These are phyloP conservation scores for Corchorus capsularis DNA, from an alignment of 345 rosid genomes.

Conservation along the genomic window DNA sequence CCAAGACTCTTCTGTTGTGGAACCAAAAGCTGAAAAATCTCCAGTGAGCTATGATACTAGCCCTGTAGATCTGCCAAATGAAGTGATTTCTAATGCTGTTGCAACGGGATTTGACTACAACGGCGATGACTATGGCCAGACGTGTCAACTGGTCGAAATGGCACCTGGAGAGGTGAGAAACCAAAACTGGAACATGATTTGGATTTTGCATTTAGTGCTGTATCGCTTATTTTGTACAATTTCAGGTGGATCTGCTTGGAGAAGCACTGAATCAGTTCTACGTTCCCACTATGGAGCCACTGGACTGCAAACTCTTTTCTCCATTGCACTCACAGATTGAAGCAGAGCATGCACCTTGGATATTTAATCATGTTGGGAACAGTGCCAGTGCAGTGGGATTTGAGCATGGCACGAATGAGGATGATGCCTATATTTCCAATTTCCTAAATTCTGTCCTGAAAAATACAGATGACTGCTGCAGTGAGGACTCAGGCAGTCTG, in stretches of 20 bases:
- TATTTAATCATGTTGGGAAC: slow-evolving; percentile 26
- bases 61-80: slow-evolving; percentile 9
- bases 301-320: slow-evolving; percentile 41
- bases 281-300: slow-evolving; percentile 29
- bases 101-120: slow-evolving; percentile 19
- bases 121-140: slow-evolving; percentile 4
- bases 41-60: slow-evolving; percentile 20
- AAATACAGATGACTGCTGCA: slow-evolving; percentile 29
- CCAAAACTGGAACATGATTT: not conserved
- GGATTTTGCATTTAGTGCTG: not conserved
- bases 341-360: slow-evolving; percentile 37
- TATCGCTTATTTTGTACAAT: not conserved
- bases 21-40: slow-evolving; percentile 30
- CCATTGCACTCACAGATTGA: slow-evolving; percentile 48
- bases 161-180: slow-evolving; percentile 39
- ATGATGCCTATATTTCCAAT: slow-evolving; percentile 36
- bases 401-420: slow-evolving; percentile 35
- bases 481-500: slow-evolving; percentile 17
- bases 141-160: slow-evolving; percentile 23
- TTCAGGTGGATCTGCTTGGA: slow-evolving; percentile 30
- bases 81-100: not conserved
- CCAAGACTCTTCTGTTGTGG: slow-evolving; percentile 30
- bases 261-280: slow-evolving; percentile 31
- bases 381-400: slow-evolving; percentile 21
- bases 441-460: slow-evolving; percentile 49